These are phyloP conservation scores for Colletotrichum cordylinicola DNA, from an alignment of 2,329 filamentous ascomycete species.

Conservation along the genomic window DNA sequence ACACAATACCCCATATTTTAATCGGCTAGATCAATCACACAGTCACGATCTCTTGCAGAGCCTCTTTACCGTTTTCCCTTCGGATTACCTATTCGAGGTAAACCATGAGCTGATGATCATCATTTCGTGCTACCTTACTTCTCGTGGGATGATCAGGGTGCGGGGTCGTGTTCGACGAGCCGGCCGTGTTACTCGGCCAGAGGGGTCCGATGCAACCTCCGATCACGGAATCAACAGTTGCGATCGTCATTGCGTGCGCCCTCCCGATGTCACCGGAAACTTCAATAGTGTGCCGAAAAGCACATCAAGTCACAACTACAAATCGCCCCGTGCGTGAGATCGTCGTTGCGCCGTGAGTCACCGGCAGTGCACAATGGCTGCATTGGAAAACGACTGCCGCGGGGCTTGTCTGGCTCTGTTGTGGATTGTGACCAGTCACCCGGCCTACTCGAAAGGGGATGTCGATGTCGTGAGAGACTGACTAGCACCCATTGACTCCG, in stretches of 20 bases:
- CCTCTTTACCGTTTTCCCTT: neutral
- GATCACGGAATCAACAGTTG: neutral
- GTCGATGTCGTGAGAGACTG: neutral
- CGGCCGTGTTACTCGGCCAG: neutral
- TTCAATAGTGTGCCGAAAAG: neutral
- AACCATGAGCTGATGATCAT: neutral
- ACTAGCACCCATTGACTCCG: neutral
- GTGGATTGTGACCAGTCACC: neutral
- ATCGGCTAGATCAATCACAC: neutral
- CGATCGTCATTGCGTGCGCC: neutral
- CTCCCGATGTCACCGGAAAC: neutral
- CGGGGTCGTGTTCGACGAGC: neutral
- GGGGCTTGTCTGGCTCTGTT: neutral
- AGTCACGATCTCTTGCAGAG: neutral
- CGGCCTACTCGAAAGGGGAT: neutral
- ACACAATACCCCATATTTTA: neutral
- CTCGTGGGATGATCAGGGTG: neutral
- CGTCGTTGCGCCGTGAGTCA: neutral
- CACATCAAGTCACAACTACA: neutral
- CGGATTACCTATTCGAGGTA: neutral
- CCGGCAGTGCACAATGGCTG: neutral
- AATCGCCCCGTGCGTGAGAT: neutral
- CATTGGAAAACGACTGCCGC: neutral
- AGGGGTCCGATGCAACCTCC: neutral
- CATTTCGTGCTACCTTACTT: neutral